phyloP scores from a whole-genome alignment of 179 eudicot genomes.

The Spinacia oleracea region DNA sequence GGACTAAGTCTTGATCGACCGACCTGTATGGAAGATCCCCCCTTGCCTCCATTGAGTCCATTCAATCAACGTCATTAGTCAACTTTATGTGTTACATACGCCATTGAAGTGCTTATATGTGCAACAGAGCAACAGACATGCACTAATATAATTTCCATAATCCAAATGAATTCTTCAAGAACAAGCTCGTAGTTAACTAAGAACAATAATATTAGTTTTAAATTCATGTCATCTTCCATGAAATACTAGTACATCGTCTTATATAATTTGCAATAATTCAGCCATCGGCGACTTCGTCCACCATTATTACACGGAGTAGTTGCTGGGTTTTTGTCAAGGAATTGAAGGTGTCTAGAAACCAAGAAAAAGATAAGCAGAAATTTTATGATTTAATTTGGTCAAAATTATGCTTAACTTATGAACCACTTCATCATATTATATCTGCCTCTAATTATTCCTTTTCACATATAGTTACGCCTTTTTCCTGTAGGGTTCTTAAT shows the following conservation, averaged over 20 bases:
- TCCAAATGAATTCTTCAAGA: conserved; percentile 10
- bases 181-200: conserved; percentile 7
- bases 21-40: not conserved
- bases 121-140: conserved; percentile 24
- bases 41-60: not conserved
- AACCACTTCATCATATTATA: conserved; percentile 21
- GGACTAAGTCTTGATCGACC: no score
- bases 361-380: conserved; percentile 10
- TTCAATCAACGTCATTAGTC: not conserved
- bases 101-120: conserved; percentile 19
- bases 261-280: conserved; percentile 14
- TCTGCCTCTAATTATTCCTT: conserved; percentile 18
- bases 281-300: conserved; percentile 22
- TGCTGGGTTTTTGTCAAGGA: conserved; percentile 24
- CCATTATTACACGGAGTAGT: conserved; percentile 23
- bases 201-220: not conserved
- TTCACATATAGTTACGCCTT: conserved; percentile 12
- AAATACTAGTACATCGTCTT: no score
- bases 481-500: not conserved
- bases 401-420: conserved; percentile 28
- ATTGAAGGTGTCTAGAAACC: conserved; percentile 26
- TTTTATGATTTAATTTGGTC: conserved; percentile 14
- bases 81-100: conserved; percentile 7
- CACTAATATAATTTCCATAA: not conserved
- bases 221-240: conserved; percentile 8